These are phyloP conservation scores for Fusarium fracticaudum DNA, from an alignment of 2,329 filamentous ascomycete species.

Conservation along the genomic window DNA sequence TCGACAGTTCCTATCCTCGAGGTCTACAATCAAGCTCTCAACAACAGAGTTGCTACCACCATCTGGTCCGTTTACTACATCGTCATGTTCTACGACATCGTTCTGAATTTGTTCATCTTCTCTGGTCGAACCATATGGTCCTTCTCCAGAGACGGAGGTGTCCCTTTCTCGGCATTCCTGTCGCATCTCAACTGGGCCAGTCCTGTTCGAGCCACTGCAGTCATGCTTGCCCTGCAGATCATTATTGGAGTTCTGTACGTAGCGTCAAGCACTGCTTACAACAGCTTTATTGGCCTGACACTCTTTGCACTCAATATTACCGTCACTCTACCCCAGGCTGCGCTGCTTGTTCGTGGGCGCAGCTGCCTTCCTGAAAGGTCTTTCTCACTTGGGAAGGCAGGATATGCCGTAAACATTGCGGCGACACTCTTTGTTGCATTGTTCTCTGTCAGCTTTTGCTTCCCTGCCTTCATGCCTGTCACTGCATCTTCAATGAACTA, in stretches of 20 bases:
- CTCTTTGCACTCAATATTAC: conserved; percentile 42
- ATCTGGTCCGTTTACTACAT: conserved; percentile 42
- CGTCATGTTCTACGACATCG: conserved; percentile 42
- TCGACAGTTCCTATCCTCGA: conserved; percentile 39
- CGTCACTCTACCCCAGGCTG: conserved; percentile 36
- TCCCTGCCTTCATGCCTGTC: conserved; percentile 34
- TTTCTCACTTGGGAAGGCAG: conserved; percentile 39
- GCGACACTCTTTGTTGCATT: conserved; percentile 37
- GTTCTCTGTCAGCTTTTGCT: conserved; percentile 41
- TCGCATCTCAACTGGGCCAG: conserved; percentile 36
- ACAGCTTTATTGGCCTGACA: conserved; percentile 39
- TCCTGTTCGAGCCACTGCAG: conserved; percentile 37
- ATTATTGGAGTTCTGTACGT: conserved; percentile 39
- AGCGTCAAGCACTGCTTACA: conserved; percentile 37
- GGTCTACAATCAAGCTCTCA: conserved; percentile 38
- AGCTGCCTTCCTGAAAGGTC: conserved; percentile 37
- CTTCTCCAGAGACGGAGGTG: conserved; percentile 38
- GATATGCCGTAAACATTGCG: conserved; percentile 30
- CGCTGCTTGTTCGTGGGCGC: conserved; percentile 35
- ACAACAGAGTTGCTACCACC: conserved; percentile 38
- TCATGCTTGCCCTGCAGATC: conserved; percentile 43
- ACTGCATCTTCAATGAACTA: conserved; percentile 39
- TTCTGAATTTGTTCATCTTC: conserved; percentile 41
- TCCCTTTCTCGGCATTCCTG: conserved; percentile 36
- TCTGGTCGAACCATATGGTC: conserved; percentile 41